Percentiles rank a stretch among this genome's conserved stretches.
Evolutionary conservation across 1,139 yeast species (phyloP).

Genomic region (Ogataea hybrid): DNA sequence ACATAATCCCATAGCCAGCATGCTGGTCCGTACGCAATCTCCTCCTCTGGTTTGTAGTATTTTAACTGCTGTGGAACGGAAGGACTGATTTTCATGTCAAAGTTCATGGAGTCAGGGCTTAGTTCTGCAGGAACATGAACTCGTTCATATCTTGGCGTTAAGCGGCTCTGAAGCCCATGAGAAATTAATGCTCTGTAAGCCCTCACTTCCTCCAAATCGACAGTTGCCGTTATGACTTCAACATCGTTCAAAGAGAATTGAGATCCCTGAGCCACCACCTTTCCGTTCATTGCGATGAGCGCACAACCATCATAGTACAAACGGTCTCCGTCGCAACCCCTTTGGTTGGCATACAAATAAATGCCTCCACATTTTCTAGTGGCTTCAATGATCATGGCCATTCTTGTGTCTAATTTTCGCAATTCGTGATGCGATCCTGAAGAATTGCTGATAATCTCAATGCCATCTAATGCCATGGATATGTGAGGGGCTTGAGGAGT

Average conservation of each 20-base stretch:
- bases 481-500: conserved; percentile 97
- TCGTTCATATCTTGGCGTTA: too few species aligned
- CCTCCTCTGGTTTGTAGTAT: too few species aligned
- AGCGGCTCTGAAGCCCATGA: too few species aligned
- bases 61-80: too few species aligned
- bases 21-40: too few species aligned
- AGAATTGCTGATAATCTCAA: conserved; percentile 91
- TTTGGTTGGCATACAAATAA: conserved; percentile 88
- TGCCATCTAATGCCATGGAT: conserved; percentile 89
- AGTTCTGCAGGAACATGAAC: too few species aligned
- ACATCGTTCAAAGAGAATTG: conserved; percentile 85
- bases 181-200: too few species aligned
- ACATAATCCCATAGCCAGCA: too few species aligned
- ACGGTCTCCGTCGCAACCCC: conserved; percentile 98
- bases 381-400: conserved; percentile 85
- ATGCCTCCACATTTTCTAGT: conserved; percentile 96
- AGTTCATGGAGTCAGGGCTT: too few species aligned
- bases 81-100: too few species aligned
- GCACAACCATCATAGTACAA: conserved; percentile 97
- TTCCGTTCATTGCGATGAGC: conserved; percentile 86
- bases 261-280: conserved; percentile 86
- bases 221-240: too few species aligned
- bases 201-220: too few species aligned
- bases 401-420: conserved; percentile 79
- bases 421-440: conserved; percentile 97